These are phyloP conservation scores for Aspergillus campestris DNA, from an alignment of 495 filamentous ascomycete genomes.

Conservation along the genomic window DNA sequence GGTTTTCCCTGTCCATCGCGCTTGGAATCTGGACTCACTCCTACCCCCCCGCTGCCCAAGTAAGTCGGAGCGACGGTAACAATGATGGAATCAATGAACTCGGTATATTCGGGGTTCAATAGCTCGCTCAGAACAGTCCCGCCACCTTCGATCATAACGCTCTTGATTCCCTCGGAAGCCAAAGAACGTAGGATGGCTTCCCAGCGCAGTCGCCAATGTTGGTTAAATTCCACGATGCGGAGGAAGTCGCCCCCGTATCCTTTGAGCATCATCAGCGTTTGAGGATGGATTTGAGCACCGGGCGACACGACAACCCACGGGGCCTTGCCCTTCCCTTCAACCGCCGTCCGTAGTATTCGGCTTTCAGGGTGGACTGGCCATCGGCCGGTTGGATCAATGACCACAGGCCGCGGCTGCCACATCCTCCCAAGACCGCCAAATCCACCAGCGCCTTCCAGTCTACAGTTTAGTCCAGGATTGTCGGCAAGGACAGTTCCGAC, in stretches of 20 bases:
- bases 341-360: constrained; percentile 56
- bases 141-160: constrained; percentile 86
- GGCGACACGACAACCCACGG: constrained; percentile 59
- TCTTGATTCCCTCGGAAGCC: constrained; percentile 52
- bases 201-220: constrained; percentile 51
- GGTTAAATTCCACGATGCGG: constrained; percentile 40
- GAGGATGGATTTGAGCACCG: constrained; percentile 39
- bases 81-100: constrained; percentile 63
- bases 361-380: constrained; percentile 55
- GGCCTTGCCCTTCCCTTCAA: constrained; percentile 57
- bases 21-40: constrained; percentile 53
- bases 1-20: constrained; percentile 39
- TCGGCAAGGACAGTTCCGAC: constrained; percentile 77
- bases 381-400: constrained; percentile 64
- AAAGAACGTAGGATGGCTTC: constrained; percentile 50
- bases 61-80: constrained; percentile 81
- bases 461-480: constrained; percentile 75
- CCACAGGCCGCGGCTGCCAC: constrained; percentile 66
- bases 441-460: constrained; percentile 50
- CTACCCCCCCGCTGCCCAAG: constrained; percentile 69
- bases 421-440: constrained; percentile 44
- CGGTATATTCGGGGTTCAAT: constrained; percentile 49
- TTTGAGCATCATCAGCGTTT: constrained; percentile 38
- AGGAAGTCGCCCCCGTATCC: constrained; percentile 43
- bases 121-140: constrained; percentile 70